Evolutionary conservation across 1,284 basidiomycete genomes (phyloP).

Genomic region (Albatrellus sp.): DNA sequence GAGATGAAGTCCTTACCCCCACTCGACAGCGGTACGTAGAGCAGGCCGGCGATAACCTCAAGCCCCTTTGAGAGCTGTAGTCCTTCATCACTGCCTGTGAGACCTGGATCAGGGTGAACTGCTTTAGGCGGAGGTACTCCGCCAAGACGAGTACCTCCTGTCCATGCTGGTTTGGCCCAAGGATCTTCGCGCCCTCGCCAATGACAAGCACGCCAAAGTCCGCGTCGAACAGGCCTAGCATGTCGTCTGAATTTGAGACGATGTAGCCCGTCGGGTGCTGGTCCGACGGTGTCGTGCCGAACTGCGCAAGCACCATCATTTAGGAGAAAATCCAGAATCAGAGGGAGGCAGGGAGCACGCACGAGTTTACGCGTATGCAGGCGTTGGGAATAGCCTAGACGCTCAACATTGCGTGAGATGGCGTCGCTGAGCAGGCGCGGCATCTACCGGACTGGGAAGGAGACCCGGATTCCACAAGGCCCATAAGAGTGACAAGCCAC

Average conservation of each 20-base stretch:
- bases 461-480: slow-evolving; percentile 67
- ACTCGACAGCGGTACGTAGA: slow-evolving; percentile 66
- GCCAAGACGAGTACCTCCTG: slow-evolving; percentile 79
- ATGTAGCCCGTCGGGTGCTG: slow-evolving; percentile 76
- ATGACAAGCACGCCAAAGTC: slow-evolving; percentile 80
- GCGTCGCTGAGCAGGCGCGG: slow-evolving; percentile 72
- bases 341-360: slow-evolving; percentile 13
- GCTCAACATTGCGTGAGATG: slow-evolving; percentile 76
- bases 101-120: slow-evolving; percentile 55
- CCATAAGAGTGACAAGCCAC: slow-evolving; percentile 82
- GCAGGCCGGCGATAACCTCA: slow-evolving; percentile 67
- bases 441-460: slow-evolving; percentile 78
- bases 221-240: slow-evolving; percentile 74
- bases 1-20: slow-evolving; percentile 73
- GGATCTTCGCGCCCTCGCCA: slow-evolving; percentile 77
- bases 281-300: slow-evolving; percentile 67
- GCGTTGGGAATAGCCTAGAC: slow-evolving; percentile 70
- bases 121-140: slow-evolving; percentile 74
- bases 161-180: slow-evolving; percentile 72
- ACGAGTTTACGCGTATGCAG: slow-evolving; percentile 72
- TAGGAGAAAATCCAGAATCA: slow-evolving; percentile 2
- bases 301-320: slow-evolving; percentile 26
- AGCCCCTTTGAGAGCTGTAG: slow-evolving; percentile 58
- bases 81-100: slow-evolving; percentile 63
- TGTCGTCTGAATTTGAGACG: slow-evolving; percentile 77